Conservation (phyloP, 2,329 filamentous ascomycete species). For the Nemania abortiva region DNA sequence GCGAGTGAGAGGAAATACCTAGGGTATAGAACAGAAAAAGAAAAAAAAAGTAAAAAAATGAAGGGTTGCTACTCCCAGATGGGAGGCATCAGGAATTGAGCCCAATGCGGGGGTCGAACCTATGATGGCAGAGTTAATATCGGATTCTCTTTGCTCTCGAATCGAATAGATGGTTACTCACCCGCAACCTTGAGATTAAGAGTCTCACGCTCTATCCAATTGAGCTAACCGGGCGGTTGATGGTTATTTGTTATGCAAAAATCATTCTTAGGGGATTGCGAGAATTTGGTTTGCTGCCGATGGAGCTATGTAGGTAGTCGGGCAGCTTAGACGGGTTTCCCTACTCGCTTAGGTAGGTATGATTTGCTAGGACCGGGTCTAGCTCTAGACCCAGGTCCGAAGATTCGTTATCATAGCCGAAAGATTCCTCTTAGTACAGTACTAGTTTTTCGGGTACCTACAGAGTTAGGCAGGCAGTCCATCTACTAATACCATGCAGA, state of each 20-base stretch:
- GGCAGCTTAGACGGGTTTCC: too few species aligned
- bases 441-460: neutral
- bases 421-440: neutral
- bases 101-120: constrained; percentile 41
- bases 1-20: neutral
- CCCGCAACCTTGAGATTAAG: constrained; percentile 61
- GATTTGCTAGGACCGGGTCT: neutral
- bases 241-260: too few species aligned
- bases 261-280: too few species aligned
- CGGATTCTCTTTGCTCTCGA: neutral
- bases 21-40: neutral
- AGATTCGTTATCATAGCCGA: neutral
- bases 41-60: constrained; percentile 17
- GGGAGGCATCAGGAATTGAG: constrained; percentile 37
- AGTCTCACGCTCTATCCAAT: constrained; percentile 80
- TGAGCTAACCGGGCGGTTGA: constrained; percentile 69
- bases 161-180: constrained; percentile 23
- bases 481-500: neutral
- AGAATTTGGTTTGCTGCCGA: too few species aligned
- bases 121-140: neutral
- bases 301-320: too few species aligned
- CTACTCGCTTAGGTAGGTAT: neutral
- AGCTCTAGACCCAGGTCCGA: too few species aligned
- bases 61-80: constrained; percentile 27
- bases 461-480: neutral